Evolutionary conservation across 257 asterid species (phyloP).

Genomic region (Jaltomata sinuosa): DNA sequence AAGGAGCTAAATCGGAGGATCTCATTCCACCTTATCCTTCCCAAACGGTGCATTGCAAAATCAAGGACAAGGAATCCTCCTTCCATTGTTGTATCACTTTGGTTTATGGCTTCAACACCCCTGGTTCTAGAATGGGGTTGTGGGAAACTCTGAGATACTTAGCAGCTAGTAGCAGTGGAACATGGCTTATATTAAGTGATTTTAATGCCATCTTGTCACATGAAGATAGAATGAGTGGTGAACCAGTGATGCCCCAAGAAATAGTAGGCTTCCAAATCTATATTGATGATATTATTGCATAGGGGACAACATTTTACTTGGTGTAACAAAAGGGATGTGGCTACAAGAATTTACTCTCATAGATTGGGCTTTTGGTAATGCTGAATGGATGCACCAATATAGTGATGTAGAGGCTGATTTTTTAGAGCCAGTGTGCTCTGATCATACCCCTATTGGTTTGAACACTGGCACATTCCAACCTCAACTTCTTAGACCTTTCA

Average conservation of each 20-base stretch:
- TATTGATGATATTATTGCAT: no score
- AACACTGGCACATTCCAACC: no score
- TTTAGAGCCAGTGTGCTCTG: background rate
- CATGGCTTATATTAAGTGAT: background rate
- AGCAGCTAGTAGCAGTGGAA: no score
- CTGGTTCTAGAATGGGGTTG: background rate
- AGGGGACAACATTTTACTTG: background rate
- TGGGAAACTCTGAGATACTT: background rate
- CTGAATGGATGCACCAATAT: background rate
- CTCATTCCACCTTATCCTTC: no score
- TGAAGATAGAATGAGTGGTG: no score
- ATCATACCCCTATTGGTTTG: background rate
- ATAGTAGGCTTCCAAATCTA: no score
- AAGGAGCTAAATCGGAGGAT: no score
- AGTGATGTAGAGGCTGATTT: no score
- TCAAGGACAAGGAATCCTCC: background rate
- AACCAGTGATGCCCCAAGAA: background rate
- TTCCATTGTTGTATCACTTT: background rate
- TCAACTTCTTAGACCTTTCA: no score
- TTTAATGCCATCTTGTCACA: background rate
- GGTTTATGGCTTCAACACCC: background rate
- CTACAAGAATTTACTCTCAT: background rate
- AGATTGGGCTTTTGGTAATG: background rate
- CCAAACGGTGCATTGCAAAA: no score
- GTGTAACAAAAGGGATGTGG: background rate